phyloP scores from a whole-genome alignment of 805 yeast genomes.

The Barnettozyma salicaria region DNA sequence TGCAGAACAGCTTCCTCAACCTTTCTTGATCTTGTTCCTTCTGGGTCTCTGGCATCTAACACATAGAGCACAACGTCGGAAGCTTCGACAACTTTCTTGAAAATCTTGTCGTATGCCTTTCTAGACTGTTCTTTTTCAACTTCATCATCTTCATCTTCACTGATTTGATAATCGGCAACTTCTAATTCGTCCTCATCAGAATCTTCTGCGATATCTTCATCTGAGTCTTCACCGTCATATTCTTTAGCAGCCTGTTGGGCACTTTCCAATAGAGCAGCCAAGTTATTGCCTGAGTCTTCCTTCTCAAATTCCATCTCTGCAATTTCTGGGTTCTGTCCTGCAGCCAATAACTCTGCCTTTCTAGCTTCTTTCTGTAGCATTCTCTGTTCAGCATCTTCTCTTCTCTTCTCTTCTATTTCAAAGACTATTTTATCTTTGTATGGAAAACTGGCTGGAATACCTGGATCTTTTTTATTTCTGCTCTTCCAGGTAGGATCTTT shows the following conservation, averaged over 20 bases:
- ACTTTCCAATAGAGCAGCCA: conserved; percentile 82
- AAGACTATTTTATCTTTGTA: conserved; percentile 78
- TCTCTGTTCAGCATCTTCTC: conserved; percentile 49
- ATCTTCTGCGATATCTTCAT: conserved; percentile 38
- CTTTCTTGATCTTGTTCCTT: conserved; percentile 83
- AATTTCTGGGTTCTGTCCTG: conserved; percentile 32
- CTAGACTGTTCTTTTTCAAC: conserved; percentile 65
- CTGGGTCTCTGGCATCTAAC: conserved; percentile 95
- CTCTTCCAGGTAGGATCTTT: conserved; percentile 94
- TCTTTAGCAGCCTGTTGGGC: conserved; percentile 85
- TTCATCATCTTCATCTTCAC: conserved; percentile 39
- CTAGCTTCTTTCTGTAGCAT: conserved; percentile 45
- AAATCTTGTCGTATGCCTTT: conserved; percentile 89
- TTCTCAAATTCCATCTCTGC: conserved; percentile 36
- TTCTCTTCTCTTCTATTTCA: conserved; percentile 62
- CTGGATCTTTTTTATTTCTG: conserved; percentile 77
- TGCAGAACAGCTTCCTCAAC: conserved; percentile 87
- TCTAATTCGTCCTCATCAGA: conserved; percentile 41
- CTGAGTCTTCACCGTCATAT: conserved; percentile 50
- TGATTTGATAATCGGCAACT: conserved; percentile 43
- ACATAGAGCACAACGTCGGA: conserved; percentile 62
- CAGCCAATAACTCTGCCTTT: conserved; percentile 34
- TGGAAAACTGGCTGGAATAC: conserved; percentile 93
- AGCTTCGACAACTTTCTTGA: conserved; percentile 58
- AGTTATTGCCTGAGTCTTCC: conserved; percentile 44